Evolutionary conservation across 106 monocot genomes (phyloP).

Genomic region (Dendrobium chrysotoxum): DNA sequence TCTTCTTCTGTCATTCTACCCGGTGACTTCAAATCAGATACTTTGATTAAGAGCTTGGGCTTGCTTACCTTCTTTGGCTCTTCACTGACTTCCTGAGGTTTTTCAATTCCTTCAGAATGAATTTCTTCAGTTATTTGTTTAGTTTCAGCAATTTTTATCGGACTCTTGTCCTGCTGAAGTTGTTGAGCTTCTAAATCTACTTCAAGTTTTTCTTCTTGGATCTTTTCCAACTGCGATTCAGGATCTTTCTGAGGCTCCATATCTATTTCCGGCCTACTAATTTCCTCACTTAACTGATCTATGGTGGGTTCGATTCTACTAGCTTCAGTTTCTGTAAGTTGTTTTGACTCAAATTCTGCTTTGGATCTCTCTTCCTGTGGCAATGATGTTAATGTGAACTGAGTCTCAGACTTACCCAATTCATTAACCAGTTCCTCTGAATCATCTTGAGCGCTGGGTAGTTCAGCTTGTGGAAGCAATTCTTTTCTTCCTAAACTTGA

Average conservation of each 20-base stretch:
- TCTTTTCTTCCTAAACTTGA: neutral
- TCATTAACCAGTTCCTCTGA: neutral
- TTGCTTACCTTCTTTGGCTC: slow-evolving; percentile 1
- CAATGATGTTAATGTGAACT: neutral
- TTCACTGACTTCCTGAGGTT: neutral
- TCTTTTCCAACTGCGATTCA: neutral
- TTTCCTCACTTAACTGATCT: neutral
- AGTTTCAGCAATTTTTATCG: neutral
- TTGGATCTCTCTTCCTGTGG: neutral
- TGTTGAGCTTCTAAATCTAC: no score
- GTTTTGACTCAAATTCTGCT: neutral
- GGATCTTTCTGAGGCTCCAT: neutral
- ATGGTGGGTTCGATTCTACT: neutral
- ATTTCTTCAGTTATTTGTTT: neutral
- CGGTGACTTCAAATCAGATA: neutral
- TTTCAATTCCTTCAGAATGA: slow-evolving; percentile 1
- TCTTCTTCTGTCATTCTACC: neutral
- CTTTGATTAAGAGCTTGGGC: neutral
- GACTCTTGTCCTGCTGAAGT: neutral
- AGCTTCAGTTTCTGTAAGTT: neutral
- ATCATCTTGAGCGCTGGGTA: neutral
- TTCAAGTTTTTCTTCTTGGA: neutral
- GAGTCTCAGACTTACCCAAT: no score
- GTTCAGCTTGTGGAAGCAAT: neutral
- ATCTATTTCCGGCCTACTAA: neutral